Evolutionary conservation across 1,284 basidiomycete genomes (phyloP).

Genomic region (Ustilago loliicola): DNA sequence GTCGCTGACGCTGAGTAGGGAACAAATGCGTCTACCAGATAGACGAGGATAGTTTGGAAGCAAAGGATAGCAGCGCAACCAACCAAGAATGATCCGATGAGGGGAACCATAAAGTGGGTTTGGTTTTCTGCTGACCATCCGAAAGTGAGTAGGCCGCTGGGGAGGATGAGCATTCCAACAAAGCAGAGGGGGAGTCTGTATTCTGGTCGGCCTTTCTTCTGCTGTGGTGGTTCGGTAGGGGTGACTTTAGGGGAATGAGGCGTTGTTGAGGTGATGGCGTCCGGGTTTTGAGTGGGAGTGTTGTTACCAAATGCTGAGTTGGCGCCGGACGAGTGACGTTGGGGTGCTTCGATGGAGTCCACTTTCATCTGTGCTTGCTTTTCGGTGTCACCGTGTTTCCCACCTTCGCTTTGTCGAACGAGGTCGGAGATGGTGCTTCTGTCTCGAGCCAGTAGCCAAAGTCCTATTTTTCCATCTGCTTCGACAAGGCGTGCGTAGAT

Average conservation of each 20-base stretch:
- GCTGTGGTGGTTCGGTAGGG: background rate
- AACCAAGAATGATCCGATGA: conserved; percentile 58
- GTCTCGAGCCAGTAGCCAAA: conserved; percentile 37
- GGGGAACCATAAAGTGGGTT: conserved; percentile 56
- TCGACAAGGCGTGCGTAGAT: conserved; percentile 70
- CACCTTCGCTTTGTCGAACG: background rate
- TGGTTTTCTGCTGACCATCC: conserved; percentile 55
- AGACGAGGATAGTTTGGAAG: conserved; percentile 72
- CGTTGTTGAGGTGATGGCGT: background rate
- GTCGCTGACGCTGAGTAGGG: conserved; percentile 73
- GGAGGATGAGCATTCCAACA: conserved; percentile 73
- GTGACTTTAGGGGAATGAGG: background rate
- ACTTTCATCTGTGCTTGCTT: no score
- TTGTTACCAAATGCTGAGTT: conserved; percentile 22
- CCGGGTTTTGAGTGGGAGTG: conserved; percentile 18
- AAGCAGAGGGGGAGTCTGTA: conserved; percentile 71
- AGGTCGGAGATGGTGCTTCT: background rate
- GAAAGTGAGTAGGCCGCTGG: conserved; percentile 72
- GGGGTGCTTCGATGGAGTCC: background rate
- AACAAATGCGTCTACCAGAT: conserved; percentile 72
- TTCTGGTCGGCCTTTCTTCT: conserved; percentile 58
- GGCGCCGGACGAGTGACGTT: conserved; percentile 1
- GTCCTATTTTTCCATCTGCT: conserved; percentile 50
- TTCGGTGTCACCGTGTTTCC: conserved; percentile 1
- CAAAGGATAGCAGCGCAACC: conserved; percentile 69